A percentile compares a stretch with the other conserved stretches of the same genome.
Conservation (phyloP, 2,329 filamentous ascomycete species). For the Stagonosporopsis vannaccii region DNA sequence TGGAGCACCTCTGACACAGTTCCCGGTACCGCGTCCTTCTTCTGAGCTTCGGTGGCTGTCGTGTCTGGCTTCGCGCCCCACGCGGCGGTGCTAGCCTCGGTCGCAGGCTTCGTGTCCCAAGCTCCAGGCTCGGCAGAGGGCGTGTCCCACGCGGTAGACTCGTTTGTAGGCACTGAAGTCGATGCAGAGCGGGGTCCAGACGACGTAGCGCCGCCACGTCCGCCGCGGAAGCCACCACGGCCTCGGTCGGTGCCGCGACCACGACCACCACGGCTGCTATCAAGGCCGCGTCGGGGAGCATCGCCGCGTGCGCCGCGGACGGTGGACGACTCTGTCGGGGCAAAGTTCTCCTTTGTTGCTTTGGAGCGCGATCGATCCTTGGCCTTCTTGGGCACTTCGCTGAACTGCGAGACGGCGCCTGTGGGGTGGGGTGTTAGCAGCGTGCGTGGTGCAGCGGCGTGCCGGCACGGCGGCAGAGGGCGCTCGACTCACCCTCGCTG, state of each 20-base stretch:
- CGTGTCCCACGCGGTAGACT: conserved; percentile 70
- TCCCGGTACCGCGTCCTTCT: conserved; percentile 26
- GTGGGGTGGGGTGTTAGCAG: conserved; percentile 21
- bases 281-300: conserved; percentile 38
- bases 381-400: conserved; percentile 75
- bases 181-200: conserved; percentile 64
- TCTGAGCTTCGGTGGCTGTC: conserved; percentile 20
- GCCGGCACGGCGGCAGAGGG: conserved; percentile 2
- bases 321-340: conserved; percentile 55
- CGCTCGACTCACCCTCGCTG: conserved; percentile 69
- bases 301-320: conserved; percentile 34
- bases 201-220: conserved; percentile 66
- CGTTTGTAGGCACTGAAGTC: conserved; percentile 73
- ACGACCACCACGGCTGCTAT: conserved; percentile 58
- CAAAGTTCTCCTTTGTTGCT: conserved; percentile 65
- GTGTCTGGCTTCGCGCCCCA: conserved; percentile 21
- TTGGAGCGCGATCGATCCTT: conserved; percentile 78
- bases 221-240: conserved; percentile 61
- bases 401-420: conserved; percentile 85
- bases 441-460: background rate
- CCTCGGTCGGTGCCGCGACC: conserved; percentile 68
- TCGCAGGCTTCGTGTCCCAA: conserved; percentile 18
- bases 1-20: conserved; percentile 20
- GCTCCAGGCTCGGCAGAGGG: conserved; percentile 38
- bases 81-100: conserved; percentile 11